phyloP scores from a whole-genome alignment of 768 basidiomycete species.

The Psilocybe tampanensis region DNA sequence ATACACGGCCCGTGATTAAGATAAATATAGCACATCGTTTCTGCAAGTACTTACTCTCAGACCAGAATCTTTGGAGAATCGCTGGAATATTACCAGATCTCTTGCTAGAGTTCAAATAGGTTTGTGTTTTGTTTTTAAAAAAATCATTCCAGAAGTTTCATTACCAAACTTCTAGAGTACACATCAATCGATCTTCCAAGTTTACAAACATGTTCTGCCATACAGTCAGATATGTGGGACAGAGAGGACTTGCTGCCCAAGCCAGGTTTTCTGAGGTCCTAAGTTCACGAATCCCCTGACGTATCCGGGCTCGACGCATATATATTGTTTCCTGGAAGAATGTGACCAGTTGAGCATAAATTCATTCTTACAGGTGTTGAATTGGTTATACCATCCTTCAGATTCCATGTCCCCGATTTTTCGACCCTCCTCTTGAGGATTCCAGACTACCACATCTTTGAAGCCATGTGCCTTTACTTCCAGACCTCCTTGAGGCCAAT shows the following conservation, averaged over 20 bases:
- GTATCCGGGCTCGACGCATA: constrained; percentile 92
- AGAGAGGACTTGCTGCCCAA: constrained; percentile 72
- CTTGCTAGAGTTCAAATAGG: no score
- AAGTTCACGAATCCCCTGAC: constrained; percentile 73
- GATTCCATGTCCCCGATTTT: constrained; percentile 91
- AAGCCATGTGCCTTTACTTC: constrained; percentile 55
- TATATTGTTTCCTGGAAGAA: constrained; percentile 67
- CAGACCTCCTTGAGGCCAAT: constrained; percentile 61
- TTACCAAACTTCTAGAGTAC: no score
- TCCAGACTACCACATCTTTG: constrained; percentile 93
- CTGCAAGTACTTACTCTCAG: no score
- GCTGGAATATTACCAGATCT: no score
- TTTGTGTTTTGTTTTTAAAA: no score
- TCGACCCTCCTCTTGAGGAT: constrained; percentile 75
- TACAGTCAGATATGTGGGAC: constrained; percentile 34
- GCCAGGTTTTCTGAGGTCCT: constrained; percentile 69
- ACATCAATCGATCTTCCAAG: no score
- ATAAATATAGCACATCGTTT: no score
- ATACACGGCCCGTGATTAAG: no score
- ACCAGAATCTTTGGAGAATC: no score
- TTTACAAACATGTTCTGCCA: constrained; percentile 15
- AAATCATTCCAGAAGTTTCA: no score
- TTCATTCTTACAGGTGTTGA: constrained; percentile 1
- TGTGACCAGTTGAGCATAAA: neutral
- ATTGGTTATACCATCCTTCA: constrained; percentile 71